Conservation (phyloP, 1,139 yeast species). For the Sugiyamaella paludigena region DNA sequence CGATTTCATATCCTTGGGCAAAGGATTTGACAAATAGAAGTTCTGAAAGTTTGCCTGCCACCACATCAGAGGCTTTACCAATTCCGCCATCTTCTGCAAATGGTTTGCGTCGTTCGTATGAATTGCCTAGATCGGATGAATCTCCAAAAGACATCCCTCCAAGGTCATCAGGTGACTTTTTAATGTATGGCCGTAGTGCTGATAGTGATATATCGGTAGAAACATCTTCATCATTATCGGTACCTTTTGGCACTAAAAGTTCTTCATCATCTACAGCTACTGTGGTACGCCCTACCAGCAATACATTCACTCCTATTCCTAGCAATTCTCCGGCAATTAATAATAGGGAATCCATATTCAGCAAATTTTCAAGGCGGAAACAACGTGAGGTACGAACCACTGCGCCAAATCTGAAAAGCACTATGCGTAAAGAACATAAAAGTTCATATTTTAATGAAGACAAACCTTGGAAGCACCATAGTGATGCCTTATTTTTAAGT, state of each 20-base stretch:
- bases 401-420: slow-evolving; percentile 28
- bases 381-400: slow-evolving; percentile 2
- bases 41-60: slow-evolving; percentile 10
- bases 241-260: no score
- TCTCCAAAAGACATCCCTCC: background rate
- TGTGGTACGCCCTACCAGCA: no score
- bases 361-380: background rate
- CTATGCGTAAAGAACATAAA: slow-evolving; percentile 62
- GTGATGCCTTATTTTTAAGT: slow-evolving; percentile 55
- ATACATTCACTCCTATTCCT: no score
- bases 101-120: no score
- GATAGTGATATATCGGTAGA: no score
- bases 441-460: slow-evolving; percentile 70
- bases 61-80: no score
- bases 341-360: slow-evolving; percentile 1
- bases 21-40: slow-evolving; percentile 10
- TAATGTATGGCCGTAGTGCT: no score
- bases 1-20: slow-evolving; percentile 14
- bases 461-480: slow-evolving; percentile 94
- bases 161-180: background rate
- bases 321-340: no score
- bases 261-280: no score
- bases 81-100: no score
- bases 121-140: background rate
- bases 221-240: no score